phyloP scores from a whole-genome alignment of 257 asterid species.

The Gardenia jasminoides region DNA sequence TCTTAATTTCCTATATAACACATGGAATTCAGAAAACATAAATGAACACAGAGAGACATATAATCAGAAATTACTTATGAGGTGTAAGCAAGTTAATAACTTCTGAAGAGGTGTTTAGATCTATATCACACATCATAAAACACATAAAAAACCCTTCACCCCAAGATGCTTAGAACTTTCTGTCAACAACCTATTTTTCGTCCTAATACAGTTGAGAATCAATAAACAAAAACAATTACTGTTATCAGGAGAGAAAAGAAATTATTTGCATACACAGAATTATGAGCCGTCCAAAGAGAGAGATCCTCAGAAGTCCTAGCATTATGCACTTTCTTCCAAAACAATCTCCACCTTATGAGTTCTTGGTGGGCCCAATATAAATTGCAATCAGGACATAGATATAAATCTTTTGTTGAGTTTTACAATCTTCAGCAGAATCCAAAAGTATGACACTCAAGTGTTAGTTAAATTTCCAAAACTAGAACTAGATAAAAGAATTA shows the following conservation, averaged over 20 bases:
- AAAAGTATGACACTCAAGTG: background rate
- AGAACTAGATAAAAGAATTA: background rate
- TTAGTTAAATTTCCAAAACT: background rate
- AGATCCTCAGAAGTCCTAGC: background rate
- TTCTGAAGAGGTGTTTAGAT: background rate
- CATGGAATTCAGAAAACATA: constrained; percentile 14
- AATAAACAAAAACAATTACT: too few species aligned
- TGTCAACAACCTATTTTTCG: too few species aligned
- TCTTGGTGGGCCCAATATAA: constrained; percentile 6
- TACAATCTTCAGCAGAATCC: background rate
- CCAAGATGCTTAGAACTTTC: background rate
- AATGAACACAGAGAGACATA: background rate
- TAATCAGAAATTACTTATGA: background rate
- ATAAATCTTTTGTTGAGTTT: background rate
- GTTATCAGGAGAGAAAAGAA: too few species aligned
- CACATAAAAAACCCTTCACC: background rate
- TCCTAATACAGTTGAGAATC: too few species aligned
- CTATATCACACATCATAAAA: background rate
- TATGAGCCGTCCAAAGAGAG: too few species aligned
- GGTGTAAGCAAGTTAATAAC: background rate
- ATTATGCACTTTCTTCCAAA: background rate
- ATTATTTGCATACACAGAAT: too few species aligned
- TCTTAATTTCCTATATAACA: constrained; percentile 74
- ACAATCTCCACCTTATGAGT: background rate
- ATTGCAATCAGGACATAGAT: background rate